Evolutionary conservation across 1,284 basidiomycete genomes (phyloP).

Genomic region (Phaffia rhodozyma): DNA sequence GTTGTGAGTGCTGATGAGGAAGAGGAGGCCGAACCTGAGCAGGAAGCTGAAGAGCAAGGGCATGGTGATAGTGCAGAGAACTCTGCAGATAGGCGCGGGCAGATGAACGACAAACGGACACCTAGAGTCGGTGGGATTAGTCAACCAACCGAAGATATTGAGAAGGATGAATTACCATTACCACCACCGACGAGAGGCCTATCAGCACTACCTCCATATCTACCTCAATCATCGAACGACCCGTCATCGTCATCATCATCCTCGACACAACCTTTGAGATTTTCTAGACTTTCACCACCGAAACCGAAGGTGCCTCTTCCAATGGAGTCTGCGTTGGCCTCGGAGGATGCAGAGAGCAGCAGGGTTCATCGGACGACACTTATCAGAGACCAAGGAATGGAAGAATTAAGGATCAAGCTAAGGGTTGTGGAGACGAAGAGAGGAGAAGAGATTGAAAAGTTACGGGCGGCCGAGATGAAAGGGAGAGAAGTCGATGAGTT

Average conservation of each 20-base stretch:
- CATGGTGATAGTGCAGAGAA: too few relatives aligned
- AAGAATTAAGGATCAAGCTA: constrained; percentile 71
- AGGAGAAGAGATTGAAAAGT: constrained; percentile 67
- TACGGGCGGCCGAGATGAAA: constrained; percentile 73
- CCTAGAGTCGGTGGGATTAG: too few relatives aligned
- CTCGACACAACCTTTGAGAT: constrained; percentile 8
- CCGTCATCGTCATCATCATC: constrained; percentile 8
- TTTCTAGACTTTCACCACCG: background rate
- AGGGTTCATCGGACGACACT: background rate
- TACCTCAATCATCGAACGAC: constrained; percentile 1
- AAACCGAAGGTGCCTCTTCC: background rate
- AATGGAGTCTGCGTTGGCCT: background rate
- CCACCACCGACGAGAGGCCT: background rate
- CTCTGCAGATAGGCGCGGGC: too few relatives aligned
- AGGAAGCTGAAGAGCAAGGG: too few relatives aligned
- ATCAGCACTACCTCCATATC: constrained; percentile 2
- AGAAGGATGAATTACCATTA: too few relatives aligned
- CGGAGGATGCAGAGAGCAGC: background rate
- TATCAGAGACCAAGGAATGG: constrained; percentile 47
- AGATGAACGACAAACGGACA: too few relatives aligned
- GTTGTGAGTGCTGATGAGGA: too few relatives aligned
- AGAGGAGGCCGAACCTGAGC: too few relatives aligned
- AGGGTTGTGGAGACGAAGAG: constrained; percentile 76
- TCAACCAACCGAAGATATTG: too few relatives aligned
- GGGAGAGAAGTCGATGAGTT: constrained; percentile 73